Conservation (phyloP, 192 early-diverging fungal species). For the Chytriomyces sp. region DNA sequence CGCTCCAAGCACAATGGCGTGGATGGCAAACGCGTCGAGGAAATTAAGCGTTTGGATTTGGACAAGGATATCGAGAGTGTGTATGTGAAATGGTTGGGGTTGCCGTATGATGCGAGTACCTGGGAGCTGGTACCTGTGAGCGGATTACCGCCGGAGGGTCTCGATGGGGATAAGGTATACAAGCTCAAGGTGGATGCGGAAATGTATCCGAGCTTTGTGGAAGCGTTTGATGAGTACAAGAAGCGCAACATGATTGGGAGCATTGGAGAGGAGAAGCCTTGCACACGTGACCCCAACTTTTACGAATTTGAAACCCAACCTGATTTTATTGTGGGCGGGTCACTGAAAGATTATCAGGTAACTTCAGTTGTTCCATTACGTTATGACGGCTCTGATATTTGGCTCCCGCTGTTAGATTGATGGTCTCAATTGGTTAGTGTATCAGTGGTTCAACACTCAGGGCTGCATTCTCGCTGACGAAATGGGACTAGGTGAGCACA, state of each 20-base stretch:
- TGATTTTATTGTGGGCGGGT: constrained; percentile 52
- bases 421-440: constrained; percentile 58
- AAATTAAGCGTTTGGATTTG: constrained; percentile 22
- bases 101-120: constrained; percentile 54
- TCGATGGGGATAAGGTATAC: constrained; percentile 33
- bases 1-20: neutral
- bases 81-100: constrained; percentile 67
- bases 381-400: neutral
- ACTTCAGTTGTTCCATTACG: constrained; percentile 23
- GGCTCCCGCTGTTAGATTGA: constrained; percentile 24
- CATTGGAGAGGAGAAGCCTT: constrained; percentile 24
- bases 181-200: constrained; percentile 38
- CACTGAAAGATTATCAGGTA: constrained; percentile 69
- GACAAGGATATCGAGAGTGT: constrained; percentile 50
- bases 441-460: constrained; percentile 62
- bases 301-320: constrained; percentile 59
- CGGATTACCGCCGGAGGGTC: neutral
- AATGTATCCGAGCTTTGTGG: constrained; percentile 31
- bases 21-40: neutral
- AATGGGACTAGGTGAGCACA: constrained; percentile 69
- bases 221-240: constrained; percentile 40
- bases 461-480: constrained; percentile 75
- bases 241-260: constrained; percentile 36
- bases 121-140: constrained; percentile 23
- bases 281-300: constrained; percentile 36